Evolutionary conservation across 2,329 filamentous ascomycete genomes (phyloP).

Genomic region (Basipetospora sp.): DNA sequence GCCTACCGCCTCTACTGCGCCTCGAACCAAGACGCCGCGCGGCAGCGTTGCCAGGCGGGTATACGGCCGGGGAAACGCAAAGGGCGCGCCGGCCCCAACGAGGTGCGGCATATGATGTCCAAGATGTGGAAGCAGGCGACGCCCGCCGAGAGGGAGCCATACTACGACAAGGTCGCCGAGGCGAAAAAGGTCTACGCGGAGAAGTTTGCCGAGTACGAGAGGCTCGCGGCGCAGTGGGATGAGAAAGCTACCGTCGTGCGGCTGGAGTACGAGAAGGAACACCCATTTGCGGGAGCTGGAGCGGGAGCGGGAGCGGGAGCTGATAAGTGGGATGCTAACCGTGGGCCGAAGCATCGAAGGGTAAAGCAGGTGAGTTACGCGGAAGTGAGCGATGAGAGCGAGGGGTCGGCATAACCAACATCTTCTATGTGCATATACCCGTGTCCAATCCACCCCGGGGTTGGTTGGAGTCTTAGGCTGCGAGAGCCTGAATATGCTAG

Average conservation of each 20-base stretch:
- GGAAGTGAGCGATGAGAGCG: constrained; percentile 15
- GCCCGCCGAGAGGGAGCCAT: constrained; percentile 59
- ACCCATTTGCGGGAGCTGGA: constrained; percentile 30
- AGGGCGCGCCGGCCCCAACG: constrained; percentile 55
- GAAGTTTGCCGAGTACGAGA: constrained; percentile 44
- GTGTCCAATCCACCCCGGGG: too few relatives aligned
- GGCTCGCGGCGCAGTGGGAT: constrained; percentile 58
- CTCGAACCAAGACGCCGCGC: constrained; percentile 50
- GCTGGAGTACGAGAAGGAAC: constrained; percentile 35
- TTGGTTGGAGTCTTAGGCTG: too few relatives aligned
- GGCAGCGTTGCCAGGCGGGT: constrained; percentile 47
- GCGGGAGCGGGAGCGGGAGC: constrained; percentile 4
- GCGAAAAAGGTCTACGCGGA: constrained; percentile 53
- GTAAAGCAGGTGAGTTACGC: constrained; percentile 20
- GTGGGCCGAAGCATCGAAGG: constrained; percentile 5
- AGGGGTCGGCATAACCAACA: neutral
- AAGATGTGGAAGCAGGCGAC: constrained; percentile 77
- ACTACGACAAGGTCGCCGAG: constrained; percentile 55
- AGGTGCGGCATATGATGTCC: constrained; percentile 72
- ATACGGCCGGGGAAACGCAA: constrained; percentile 34
- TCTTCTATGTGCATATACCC: too few relatives aligned
- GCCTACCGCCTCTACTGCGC: constrained; percentile 85
- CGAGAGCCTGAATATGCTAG: too few relatives aligned
- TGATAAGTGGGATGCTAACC: neutral
- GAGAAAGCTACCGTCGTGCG: constrained; percentile 41